Conservation (phyloP, 257 asterid species). For the Coffea eugenioides region DNA sequence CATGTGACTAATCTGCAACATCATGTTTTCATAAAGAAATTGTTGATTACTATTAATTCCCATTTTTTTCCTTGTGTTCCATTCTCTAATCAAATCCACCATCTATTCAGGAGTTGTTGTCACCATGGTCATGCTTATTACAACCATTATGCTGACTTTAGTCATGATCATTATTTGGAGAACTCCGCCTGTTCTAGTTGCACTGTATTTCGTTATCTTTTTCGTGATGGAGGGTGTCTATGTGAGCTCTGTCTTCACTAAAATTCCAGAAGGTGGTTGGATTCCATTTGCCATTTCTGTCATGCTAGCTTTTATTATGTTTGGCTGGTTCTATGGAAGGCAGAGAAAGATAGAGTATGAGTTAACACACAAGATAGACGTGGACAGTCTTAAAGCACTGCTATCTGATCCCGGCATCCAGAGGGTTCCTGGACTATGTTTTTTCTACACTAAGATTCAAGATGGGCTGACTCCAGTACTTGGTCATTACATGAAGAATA, state of each 20-base stretch:
- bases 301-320: conserved; percentile 35
- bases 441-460: conserved; percentile 38
- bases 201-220: conserved; percentile 23
- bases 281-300: conserved; percentile 37
- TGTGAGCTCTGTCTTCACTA: conserved; percentile 32
- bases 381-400: conserved; percentile 19
- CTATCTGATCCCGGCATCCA: conserved; percentile 33
- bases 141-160: conserved; percentile 31
- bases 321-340: conserved; percentile 42
- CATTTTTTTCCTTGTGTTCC: neutral
- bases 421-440: conserved; percentile 40
- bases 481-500: conserved; percentile 34
- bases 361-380: conserved; percentile 27
- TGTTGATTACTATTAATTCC: neutral
- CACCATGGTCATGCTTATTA: conserved; percentile 40
- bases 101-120: conserved; percentile 35
- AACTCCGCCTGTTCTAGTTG: conserved; percentile 23
- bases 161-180: conserved; percentile 42
- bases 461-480: conserved; percentile 37
- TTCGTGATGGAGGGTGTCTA: conserved; percentile 36
- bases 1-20: neutral
- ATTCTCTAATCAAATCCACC: neutral
- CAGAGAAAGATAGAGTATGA: conserved; percentile 35
- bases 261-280: conserved; percentile 46
- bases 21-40: neutral